Evolutionary conservation across 208 protist species (phyloP), one percentile per base, ranked within the genome.

Genomic region (Angomonas deanei): DNA sequence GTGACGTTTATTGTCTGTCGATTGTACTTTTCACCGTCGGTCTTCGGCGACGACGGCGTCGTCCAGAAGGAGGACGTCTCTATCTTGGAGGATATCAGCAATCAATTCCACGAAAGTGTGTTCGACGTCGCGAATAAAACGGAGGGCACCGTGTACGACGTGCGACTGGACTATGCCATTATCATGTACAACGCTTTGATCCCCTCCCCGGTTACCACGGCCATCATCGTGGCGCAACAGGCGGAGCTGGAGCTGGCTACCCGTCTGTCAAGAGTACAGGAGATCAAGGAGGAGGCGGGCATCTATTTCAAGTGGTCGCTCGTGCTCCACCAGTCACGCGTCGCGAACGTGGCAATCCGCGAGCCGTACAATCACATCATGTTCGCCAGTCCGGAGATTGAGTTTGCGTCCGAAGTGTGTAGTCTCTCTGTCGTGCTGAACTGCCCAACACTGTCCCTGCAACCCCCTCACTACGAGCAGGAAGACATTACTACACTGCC

Each of bases 181-280:
- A 62, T 83, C 8, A 66, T 68, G 1, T 83, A 75, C 65, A 73
- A 79, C 46, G 72, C 64, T 32, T 66, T 74, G 33, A 57, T 54
- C 11, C 68, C 68, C 15, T 6, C 67, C 23, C 59, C 55, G 15
- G 11, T 23, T 3, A 61, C 64, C 28, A 52, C 57, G 46, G 56
- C 46, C 17, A 53, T 70, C 42, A 64, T 56, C 17, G 27, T 33
- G 17, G 65, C 59, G 13, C 54, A 33, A 11, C 28, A 66, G 26
- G 63, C 64, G 11, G 70, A 47, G 10, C 13, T 66, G 28, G 2
- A 30, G 38, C 58, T 76, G 15, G n/a, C 10, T 5, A 24, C 57
- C 23, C 50, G 66, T 26, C 59, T 76, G 15, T 30, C 17, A 1
- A 57, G 23, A 5, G 4, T 66, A 10, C 50, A 56, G 17, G 50